Evolutionary conservation across 768 basidiomycete genomes (phyloP).

Genomic region (Mycena sanguinolenta): DNA sequence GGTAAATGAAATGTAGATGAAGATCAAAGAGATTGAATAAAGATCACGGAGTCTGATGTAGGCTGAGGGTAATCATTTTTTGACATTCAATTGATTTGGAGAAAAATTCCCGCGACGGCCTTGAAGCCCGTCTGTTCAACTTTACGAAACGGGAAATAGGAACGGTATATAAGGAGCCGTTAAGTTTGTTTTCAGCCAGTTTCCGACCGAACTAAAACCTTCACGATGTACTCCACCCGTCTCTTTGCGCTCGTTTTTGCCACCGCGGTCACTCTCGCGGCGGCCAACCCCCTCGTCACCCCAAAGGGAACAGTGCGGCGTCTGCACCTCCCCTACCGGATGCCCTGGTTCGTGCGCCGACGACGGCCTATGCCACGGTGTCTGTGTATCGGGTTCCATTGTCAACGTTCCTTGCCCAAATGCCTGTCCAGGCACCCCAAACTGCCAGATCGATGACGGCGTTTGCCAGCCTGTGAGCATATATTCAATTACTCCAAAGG

Average conservation of each 20-base stretch:
- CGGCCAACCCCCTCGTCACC: constrained; percentile 27
- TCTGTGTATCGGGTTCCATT: constrained; percentile 29
- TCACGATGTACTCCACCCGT: constrained; percentile 26
- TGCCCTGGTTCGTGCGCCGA: constrained; percentile 27
- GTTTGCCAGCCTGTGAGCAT: constrained; percentile 28
- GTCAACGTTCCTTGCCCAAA: constrained; percentile 28
- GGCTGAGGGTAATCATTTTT: no score
- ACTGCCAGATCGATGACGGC: constrained; percentile 25
- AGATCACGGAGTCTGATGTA: no score
- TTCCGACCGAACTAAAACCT: constrained; percentile 28
- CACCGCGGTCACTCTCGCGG: constrained; percentile 26
- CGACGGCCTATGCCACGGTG: constrained; percentile 25
- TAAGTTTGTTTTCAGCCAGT: constrained; percentile 25
- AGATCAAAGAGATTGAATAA: no score
- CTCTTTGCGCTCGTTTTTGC: constrained; percentile 28
- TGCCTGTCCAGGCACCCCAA: constrained; percentile 27
- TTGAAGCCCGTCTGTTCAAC: constrained; percentile 29
- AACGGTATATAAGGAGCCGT: constrained; percentile 28
- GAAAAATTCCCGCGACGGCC: constrained; percentile 23
- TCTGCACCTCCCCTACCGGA: constrained; percentile 27
- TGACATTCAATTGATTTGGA: constrained; percentile 22
- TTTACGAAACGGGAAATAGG: constrained; percentile 23
- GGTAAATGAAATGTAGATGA: no score
- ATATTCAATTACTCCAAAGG: constrained; percentile 26
- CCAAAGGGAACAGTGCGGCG: constrained; percentile 27